Evolutionary conservation across 2,329 filamentous ascomycete species (phyloP), one percentile per base, ranked within the genome.

Genomic region (Diplocarpon mali): DNA sequence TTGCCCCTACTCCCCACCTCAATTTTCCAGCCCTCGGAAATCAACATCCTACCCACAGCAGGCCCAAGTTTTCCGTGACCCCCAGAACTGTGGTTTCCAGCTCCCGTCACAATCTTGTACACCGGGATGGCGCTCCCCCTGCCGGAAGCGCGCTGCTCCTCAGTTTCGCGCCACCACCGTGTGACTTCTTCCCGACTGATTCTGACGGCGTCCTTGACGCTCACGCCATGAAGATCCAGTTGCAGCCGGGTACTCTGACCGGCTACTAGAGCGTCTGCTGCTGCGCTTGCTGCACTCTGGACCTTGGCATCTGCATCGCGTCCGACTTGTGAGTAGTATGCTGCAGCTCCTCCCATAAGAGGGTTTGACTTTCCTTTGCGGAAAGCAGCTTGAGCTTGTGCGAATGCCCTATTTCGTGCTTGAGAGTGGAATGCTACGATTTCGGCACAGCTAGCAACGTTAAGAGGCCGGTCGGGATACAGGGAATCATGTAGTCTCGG

Each of bases 151-250:
- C 15, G 70, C 67, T 49, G 62, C 57, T 67, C 67, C 37, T 71
- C 69, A 58, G 89, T 83, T 1, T 84, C 84, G 8, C 76, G 67
- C 89, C 88, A 95, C 90, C 90, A 96, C 9, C 60, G 61, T 52
- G 74, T 70, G 0, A 84, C 81, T 31, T 72, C 73, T 38, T 79
- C 71, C 27, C 75, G 72, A 1, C 85, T 80, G 52, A 95, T 95
- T 2, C 85, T 72, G 27, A 88, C 78, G 1, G 84, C 90, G 61
- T 94, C 85, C 39, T 78, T 70, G 1, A 95, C 88, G 36, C 73
- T 79, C 5, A 95, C 78, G 5, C 87, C 86, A 61, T 96, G 90
- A 20, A 96, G 68, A 62, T 96, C 90, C 7, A 93, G 69, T 15
- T 71, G 67, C 1, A 64, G 69, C 1, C 61, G 48, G 0, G 70